Percentiles rank a stretch among this genome's conserved stretches.
Evolutionary conservation across 495 filamentous ascomycete species (phyloP).

Genomic region (Penicillium manginii): DNA sequence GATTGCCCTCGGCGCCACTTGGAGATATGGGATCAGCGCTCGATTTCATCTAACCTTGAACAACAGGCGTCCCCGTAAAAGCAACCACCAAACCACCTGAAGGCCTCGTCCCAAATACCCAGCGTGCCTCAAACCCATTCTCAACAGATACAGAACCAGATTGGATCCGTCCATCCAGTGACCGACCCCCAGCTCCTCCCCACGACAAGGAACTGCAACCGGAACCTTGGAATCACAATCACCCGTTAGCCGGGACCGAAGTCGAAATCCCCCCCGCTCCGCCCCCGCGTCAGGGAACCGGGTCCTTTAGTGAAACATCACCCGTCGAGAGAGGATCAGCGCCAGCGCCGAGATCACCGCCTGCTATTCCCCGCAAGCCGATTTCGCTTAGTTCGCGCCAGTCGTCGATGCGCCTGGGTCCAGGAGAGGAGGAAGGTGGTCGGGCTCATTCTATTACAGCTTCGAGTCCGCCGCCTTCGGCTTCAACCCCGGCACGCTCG

Average conservation of each 20-base stretch:
- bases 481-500: too few relatives aligned
- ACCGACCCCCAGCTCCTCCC: conserved; percentile 12
- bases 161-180: conserved; percentile 54
- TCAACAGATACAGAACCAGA: conserved; percentile 67
- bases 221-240: too few relatives aligned
- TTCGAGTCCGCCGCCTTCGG: too few relatives aligned
- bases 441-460: too few relatives aligned
- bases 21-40: too few relatives aligned
- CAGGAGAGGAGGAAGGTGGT: too few relatives aligned
- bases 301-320: not conserved
- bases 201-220: too few relatives aligned
- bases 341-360: conserved; percentile 14
- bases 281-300: conserved; percentile 19
- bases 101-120: conserved; percentile 66
- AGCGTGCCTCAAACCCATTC: conserved; percentile 83
- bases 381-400: conserved; percentile 25
- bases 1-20: too few relatives aligned
- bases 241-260: too few relatives aligned
- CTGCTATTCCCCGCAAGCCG: conserved; percentile 42
- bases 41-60: too few relatives aligned
- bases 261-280: conserved; percentile 7
- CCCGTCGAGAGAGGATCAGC: not conserved
- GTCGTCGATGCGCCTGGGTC: too few relatives aligned
- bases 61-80: conserved; percentile 69
- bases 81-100: conserved; percentile 69